Conservation (phyloP, 2,329 filamentous ascomycete species). For the Pochonia chlamydosporia region DNA sequence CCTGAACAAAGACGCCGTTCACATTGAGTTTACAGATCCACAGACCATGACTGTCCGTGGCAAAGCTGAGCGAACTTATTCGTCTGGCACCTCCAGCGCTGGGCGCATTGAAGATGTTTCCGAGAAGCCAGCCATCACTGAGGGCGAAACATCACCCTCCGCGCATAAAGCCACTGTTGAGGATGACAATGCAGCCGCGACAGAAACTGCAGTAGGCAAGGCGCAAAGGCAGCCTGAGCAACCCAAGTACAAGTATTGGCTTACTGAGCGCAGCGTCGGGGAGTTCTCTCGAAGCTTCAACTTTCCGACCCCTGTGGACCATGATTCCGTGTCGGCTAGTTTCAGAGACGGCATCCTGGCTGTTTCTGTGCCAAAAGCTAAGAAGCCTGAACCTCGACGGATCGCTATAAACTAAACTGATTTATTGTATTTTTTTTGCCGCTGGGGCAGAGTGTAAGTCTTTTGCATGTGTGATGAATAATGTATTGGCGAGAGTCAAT, state of each 20-base stretch:
- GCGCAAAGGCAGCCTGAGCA: not conserved
- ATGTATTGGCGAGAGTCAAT: too few relatives aligned
- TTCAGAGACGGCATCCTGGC: conserved; percentile 58
- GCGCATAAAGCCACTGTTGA: conserved; percentile 55
- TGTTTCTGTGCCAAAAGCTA: conserved; percentile 46
- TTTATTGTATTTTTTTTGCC: too few relatives aligned
- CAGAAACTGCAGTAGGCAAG: conserved; percentile 6
- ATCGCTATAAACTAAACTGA: conserved; percentile 18
- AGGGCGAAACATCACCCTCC: conserved; percentile 20
- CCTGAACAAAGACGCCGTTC: conserved; percentile 62
- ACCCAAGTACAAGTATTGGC: conserved; percentile 53
- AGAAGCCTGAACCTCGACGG: conserved; percentile 22
- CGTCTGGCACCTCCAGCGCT: conserved; percentile 37
- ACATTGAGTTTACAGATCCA: conserved; percentile 68
- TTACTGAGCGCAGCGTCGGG: conserved; percentile 55
- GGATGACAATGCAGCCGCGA: conserved; percentile 33
- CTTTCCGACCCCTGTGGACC: conserved; percentile 57
- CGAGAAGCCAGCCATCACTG: conserved; percentile 28
- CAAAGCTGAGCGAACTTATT: conserved; percentile 54
- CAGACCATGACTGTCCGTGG: conserved; percentile 65
- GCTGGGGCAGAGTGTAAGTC: too few relatives aligned
- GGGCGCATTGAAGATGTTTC: conserved; percentile 36
- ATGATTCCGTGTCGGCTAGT: conserved; percentile 50
- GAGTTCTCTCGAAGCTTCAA: conserved; percentile 60
- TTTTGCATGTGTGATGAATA: too few relatives aligned